Conservation (phyloP, 2,329 filamentous ascomycete genomes). For the Thielaviopsis euricoi region DNA sequence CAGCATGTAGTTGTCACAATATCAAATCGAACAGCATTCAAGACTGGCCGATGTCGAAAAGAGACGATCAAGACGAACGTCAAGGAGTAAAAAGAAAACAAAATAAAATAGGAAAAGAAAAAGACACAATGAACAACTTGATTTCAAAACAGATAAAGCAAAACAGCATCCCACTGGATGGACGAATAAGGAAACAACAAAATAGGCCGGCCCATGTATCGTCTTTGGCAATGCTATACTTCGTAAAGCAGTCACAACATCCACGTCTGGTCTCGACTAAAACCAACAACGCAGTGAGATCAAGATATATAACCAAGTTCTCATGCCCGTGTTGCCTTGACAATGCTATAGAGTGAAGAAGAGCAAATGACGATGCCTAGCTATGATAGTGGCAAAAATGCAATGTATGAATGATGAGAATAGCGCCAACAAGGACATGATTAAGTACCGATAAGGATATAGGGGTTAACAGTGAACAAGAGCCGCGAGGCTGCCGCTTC, state of each 20-base stretch:
- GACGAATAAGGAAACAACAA: not conserved
- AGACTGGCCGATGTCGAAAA: not conserved
- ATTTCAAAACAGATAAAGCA: not conserved
- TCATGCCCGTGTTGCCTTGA: not conserved
- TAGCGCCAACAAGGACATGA: not conserved
- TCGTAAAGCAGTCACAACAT: not conserved
- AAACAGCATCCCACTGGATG: not conserved
- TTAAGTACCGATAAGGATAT: not conserved
- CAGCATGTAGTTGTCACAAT: not conserved
- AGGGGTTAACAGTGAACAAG: not conserved
- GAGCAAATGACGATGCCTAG: not conserved
- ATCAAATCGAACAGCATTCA: not conserved
- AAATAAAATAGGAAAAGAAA: not conserved
- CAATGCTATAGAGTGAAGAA: not conserved
- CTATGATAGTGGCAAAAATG: not conserved
- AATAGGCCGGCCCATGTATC: not conserved
- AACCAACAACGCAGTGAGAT: not conserved
- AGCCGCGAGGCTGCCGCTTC: slow-evolving; percentile 5
- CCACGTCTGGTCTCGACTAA: not conserved
- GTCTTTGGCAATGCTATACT: not conserved
- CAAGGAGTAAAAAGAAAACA: not conserved
- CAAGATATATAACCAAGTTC: not conserved
- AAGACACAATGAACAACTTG: not conserved
- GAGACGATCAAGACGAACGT: not conserved
- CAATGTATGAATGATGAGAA: slow-evolving; percentile 1